Evolutionary conservation across 2,329 filamentous ascomycete genomes (phyloP), one percentile per base, ranked within the genome.

Genomic region (Trichoderma afroharzianum): DNA sequence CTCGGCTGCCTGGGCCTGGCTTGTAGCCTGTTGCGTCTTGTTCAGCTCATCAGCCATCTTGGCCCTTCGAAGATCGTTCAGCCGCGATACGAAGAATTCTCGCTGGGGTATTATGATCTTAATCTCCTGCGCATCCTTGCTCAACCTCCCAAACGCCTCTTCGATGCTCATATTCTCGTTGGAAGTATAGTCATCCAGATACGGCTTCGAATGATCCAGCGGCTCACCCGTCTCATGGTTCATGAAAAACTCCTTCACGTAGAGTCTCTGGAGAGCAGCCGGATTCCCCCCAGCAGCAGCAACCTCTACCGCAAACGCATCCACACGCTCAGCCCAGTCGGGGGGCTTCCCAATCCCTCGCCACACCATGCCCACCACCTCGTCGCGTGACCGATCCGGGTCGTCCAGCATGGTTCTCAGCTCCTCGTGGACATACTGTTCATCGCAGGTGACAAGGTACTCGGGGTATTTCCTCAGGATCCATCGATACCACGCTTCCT

Each of bases 401-500:
- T 83, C 81, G 24, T 82, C 78, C 21, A 83, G 74, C 77, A 81
- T 80, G 63, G 75, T 73, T 66, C 78, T 76, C 66, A 83, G 72
- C 66, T 81, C 80, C 6, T 81, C 80, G 30, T 76, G 74, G 18
- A 79, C 76, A 12, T 76, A 75, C 30, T 76, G 74, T 18, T 74
- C 74, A 50, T 79, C 77, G 18, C 80, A 79, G 9, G 78, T 76
- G 30, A 79, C 77, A 24, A 83, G 77, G 71, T 83, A 82, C 66
- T 80, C 80, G 7, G 82, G 81, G 62, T 82, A 79, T 70, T 75
- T 79, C n/a, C 81, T 78, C 59, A 84, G 73, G 3, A 83, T 81
- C 77, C 81, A 84, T 69, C 84, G 82, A 71, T 88, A 87, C 86
- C 87, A 89, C 12, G 82, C 82, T 72, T 83, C 82, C 75, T 87